A percentile compares a stretch with the other conserved stretches of the same genome.
phyloP scores from a whole-genome alignment of 176 grass and related monocot species.

The Musa troglodytarum region DNA sequence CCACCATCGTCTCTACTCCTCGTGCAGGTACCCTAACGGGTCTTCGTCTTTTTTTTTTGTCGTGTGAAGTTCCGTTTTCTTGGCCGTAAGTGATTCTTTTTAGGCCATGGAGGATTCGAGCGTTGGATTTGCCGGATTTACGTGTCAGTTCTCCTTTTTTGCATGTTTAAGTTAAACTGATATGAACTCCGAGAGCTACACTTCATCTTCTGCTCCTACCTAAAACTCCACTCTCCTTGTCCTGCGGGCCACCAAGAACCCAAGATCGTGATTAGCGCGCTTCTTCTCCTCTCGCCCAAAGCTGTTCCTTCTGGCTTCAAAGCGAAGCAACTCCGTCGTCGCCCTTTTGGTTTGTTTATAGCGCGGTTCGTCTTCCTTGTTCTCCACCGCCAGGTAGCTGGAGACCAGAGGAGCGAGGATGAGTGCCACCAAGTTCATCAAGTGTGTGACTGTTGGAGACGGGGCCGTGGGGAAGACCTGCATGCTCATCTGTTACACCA shows the following conservation, averaged over 20 bases:
- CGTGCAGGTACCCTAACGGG: no score
- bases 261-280: not conserved
- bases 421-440: conserved; percentile 98
- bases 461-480: conserved; percentile 98
- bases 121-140: no score
- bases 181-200: not conserved
- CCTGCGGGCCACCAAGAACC: not conserved
- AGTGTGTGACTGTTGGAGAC: conserved; percentile 98
- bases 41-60: no score
- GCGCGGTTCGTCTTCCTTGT: no score
- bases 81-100: no score
- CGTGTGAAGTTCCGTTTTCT: no score
- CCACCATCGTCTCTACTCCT: no score
- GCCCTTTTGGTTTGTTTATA: no score
- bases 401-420: conserved; percentile 22
- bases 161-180: not conserved
- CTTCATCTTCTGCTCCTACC: not conserved
- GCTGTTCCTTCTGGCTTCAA: not conserved
- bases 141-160: no score
- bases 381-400: no score
- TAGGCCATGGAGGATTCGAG: no score
- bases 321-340: not conserved
- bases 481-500: conserved; percentile 99
- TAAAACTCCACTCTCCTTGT: conserved; percentile 5
- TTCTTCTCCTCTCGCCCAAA: no score